Conservation (phyloP, 306 rosid genomes). For the Glycyrrhiza uralensis region DNA sequence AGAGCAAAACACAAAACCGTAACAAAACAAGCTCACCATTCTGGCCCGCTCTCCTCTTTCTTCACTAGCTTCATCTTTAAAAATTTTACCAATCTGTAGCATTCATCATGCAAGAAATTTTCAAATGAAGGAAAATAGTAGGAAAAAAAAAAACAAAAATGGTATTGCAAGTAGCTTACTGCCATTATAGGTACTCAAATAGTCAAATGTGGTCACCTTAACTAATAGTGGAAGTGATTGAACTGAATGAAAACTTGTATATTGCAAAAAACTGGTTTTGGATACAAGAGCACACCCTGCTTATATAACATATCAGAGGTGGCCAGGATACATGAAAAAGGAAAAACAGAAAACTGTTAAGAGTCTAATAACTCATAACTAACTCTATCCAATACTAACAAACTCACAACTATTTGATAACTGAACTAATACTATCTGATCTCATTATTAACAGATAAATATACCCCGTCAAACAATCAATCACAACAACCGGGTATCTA, state of each 20-base stretch:
- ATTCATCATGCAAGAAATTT: constrained; percentile 17
- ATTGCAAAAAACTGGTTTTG: no score
- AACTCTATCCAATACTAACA: no score
- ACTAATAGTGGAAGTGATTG: no score
- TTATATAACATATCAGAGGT: no score
- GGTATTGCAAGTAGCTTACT: constrained; percentile 45
- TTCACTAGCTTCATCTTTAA: constrained; percentile 95
- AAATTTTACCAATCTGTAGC: constrained; percentile 60
- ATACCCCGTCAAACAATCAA: not conserved
- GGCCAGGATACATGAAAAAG: no score
- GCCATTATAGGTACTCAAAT: constrained; percentile 47
- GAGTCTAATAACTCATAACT: no score
- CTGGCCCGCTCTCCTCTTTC: constrained; percentile 96
- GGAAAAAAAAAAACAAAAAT: not conserved
- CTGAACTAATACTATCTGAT: no score
- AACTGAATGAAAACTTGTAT: no score
- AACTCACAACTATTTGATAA: no score
- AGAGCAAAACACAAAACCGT: not conserved
- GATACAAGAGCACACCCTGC: no score
- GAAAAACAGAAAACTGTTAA: no score
- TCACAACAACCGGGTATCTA: not conserved
- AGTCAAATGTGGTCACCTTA: constrained; percentile 32
- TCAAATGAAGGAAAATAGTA: not conserved
- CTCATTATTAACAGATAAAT: no score
- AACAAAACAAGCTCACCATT: constrained; percentile 63